A percentile compares a stretch with the other conserved stretches of the same genome.
Conservation (phyloP, 2,329 filamentous ascomycete species). For the Grosmannia huntii region DNA sequence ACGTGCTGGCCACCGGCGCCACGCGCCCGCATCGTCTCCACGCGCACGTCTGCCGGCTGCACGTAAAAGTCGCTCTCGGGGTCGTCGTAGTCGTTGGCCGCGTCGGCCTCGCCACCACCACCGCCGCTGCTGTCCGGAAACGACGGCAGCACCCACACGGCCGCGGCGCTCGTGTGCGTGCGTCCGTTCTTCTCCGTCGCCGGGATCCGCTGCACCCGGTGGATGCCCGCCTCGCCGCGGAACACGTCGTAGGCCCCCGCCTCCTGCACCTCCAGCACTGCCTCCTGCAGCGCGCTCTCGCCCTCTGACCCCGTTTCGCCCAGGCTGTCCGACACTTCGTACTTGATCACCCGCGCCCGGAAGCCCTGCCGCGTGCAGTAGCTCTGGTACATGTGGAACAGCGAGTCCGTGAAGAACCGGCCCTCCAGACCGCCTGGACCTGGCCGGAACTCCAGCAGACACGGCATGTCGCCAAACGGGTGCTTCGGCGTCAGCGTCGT, state of each 20-base stretch:
- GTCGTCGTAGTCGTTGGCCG: constrained; percentile 52
- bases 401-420: constrained; percentile 73
- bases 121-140: constrained; percentile 53
- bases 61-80: constrained; percentile 88
- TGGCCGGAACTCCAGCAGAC: constrained; percentile 81
- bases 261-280: constrained; percentile 69
- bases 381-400: constrained; percentile 78
- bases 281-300: constrained; percentile 68
- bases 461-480: constrained; percentile 80
- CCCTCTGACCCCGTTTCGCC: constrained; percentile 39
- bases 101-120: constrained; percentile 15
- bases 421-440: constrained; percentile 89
- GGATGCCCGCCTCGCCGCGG: constrained; percentile 82
- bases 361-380: constrained; percentile 58
- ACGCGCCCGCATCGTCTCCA: constrained; percentile 82
- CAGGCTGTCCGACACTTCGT: constrained; percentile 59
- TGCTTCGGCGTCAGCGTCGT: constrained; percentile 73
- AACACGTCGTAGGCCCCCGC: constrained; percentile 70
- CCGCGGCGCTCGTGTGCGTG: constrained; percentile 85
- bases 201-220: constrained; percentile 87
- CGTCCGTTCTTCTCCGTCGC: constrained; percentile 83
- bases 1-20: constrained; percentile 96
- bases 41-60: constrained; percentile 65
- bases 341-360: constrained; percentile 59
- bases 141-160: constrained; percentile 81